Base-by-base conservation (phyloP, 441 rosid genomes). In the Capsella rubella region DNA sequence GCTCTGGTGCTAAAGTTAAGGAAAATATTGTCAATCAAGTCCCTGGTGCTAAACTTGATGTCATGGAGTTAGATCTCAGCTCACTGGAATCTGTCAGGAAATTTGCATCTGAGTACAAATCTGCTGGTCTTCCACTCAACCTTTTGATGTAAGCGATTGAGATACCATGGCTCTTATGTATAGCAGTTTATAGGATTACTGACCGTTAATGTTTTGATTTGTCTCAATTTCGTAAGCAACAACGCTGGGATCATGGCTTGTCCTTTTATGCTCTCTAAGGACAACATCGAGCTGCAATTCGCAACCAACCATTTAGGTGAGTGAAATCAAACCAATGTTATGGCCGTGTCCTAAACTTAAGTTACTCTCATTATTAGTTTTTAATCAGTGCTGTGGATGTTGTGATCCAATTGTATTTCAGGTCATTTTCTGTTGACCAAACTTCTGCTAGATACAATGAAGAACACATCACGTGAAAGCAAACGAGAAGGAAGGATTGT, bases 51-150 rank as follows among this genome's bases (percentile, higher is more conserved):
- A 89, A 85, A 76, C 72, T 91, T 16, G 92, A 90, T 65, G 84
- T 84, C 65, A 86, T 90, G 96, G 90, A 92, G 78, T 74, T 90
- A 70, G 97, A 92, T 83, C 90, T 92, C 34, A 86, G 87, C 75
- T 92, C 92, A 4, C 45, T 87, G 83, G 79, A 75, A 12, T 92
- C 97, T n/a, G 90, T 92, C 8, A 80, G 80, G 75, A 86, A 88
- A 32, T 92, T 92, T 78, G 92, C 90, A 1, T 79, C 87, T 18
- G 83, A 85, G 6, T 92, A 82, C 83, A 83, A 71, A 45, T 78
- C 90, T 10, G 45, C 81, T 2, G 82, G 81, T 65, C 92, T 73
- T 79, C 87, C 89, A 21, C 79, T 92, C 31, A 88, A 90, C 79
- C 84, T 92, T 69, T 81, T 90, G 58, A 84, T 92, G 96, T 90